These are phyloP conservation scores for Peronospora farinosa DNA, from an alignment of 352 stramenopile genomes.

Conservation along the genomic window DNA sequence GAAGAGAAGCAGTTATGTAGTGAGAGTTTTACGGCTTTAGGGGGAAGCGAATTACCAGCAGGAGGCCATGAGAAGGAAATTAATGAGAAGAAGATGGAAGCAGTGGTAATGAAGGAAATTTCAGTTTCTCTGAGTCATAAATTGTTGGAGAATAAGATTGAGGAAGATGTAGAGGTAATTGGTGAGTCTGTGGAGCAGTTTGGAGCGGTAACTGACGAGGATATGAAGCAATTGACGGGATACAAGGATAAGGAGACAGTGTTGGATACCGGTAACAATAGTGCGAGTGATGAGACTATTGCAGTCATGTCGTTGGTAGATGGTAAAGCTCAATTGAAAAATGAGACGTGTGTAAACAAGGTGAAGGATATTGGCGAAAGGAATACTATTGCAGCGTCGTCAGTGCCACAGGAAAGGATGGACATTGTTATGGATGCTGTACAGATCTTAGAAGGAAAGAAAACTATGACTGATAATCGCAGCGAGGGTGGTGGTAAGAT, in stretches of 20 bases:
- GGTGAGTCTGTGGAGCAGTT: neutral
- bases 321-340: neutral
- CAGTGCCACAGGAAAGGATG: neutral
- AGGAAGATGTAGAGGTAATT: neutral
- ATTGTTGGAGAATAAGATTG: neutral
- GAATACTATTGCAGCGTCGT: neutral
- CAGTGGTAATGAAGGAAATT: constrained; percentile 1
- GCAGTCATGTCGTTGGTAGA: neutral
- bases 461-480: neutral
- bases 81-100: neutral
- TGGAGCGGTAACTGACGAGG: neutral
- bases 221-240: neutral
- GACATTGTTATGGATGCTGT: neutral
- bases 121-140: constrained; percentile 3
- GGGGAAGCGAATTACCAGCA: constrained; percentile 1
- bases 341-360: neutral
- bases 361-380: neutral
- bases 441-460: neutral
- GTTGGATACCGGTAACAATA: neutral
- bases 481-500: constrained; percentile 13
- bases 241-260: neutral
- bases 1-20: neutral
- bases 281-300: neutral
- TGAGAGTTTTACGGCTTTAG: neutral
- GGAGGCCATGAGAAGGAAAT: constrained; percentile 4